Conservation (phyloP, 768 basidiomycete genomes). For the Amanita fuliginea region DNA sequence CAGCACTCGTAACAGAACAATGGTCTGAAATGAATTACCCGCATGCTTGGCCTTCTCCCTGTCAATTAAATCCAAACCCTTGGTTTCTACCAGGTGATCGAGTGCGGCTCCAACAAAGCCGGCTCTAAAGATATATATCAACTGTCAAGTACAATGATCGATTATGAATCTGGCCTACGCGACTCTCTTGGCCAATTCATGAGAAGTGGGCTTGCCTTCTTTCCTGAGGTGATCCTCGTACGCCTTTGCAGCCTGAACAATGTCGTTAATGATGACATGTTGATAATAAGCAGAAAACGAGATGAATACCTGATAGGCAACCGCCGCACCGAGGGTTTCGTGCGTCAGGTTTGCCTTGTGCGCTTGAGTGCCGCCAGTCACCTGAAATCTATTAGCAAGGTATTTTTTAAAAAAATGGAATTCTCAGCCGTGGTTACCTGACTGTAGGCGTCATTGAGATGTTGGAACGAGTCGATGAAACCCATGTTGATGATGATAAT, state of each 20-base stretch:
- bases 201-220: conserved; percentile 38
- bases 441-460: not conserved
- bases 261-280: not conserved
- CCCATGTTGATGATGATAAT: not conserved
- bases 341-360: conserved; percentile 54
- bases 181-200: conserved; percentile 45
- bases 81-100: conserved; percentile 45
- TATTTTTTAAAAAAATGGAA: not conserved
- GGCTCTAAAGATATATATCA: conserved; percentile 24
- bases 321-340: conserved; percentile 58
- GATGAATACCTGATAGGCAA: conserved; percentile 43
- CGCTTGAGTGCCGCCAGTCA: conserved; percentile 23
- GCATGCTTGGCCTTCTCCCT: conserved; percentile 14
- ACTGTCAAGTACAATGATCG: not conserved
- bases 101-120: conserved; percentile 46
- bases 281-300: not conserved
- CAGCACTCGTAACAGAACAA: not conserved
- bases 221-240: conserved; percentile 41
- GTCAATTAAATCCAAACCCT: conserved; percentile 24
- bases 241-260: conserved; percentile 45
- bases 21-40: conserved; percentile 4
- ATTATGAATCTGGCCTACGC: conserved; percentile 18
- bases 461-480: not conserved
- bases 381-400: conserved; percentile 20
- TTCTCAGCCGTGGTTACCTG: not conserved